Evolutionary conservation across 352 stramenopile species (phyloP), one percentile per base, ranked within the genome.

Genomic region (Saprolegnia parasitica): DNA sequence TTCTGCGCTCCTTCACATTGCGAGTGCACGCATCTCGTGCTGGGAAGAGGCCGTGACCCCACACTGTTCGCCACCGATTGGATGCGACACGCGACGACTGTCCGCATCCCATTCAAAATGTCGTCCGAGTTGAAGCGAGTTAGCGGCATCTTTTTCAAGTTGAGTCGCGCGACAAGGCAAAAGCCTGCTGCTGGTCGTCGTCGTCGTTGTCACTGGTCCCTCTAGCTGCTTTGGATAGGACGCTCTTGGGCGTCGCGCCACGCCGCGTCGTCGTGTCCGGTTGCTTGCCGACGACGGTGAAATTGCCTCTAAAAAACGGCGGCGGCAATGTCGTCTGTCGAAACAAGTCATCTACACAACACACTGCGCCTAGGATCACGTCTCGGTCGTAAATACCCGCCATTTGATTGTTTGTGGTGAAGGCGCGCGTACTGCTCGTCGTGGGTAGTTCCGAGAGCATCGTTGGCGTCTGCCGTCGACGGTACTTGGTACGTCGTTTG

Each of bases 231-330:
- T n/a, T n/a, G 11, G 13, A 49, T 2, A 49, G 42, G 3, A n/a
- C 42, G 18, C 11, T 15, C 13, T n/a, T 49, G 11, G 56, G 15
- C 16, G 35, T 32, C 32, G 56, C n/a, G 2, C 24, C 16, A 10
- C 20, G 18, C 26, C 21, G n/a, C 24, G 35, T 24, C 6, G 5
- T 58, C 20, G 50, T 16, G 5, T 39, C n/a, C 0, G 58, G 58
- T 16, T 67, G n/a, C 20, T 67, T 40, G 20, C 58, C 58, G 18
- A 67, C 42, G 9, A 67, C 45, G 4, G 16, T 35, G 11, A 67
- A 56, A 24, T 67, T 24, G 40, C 39, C 40, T 56, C 58, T 37
- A 40, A 67, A 67, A 24, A 67, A 67, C 23, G 58, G 58, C 37
- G 58, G 58, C 24, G 58, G 58, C n/a, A 67, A 18, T 35, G 18